Conservation (phyloP, 2,329 filamentous ascomycete genomes). For the Paraphaeosphaeria sporulosa region DNA sequence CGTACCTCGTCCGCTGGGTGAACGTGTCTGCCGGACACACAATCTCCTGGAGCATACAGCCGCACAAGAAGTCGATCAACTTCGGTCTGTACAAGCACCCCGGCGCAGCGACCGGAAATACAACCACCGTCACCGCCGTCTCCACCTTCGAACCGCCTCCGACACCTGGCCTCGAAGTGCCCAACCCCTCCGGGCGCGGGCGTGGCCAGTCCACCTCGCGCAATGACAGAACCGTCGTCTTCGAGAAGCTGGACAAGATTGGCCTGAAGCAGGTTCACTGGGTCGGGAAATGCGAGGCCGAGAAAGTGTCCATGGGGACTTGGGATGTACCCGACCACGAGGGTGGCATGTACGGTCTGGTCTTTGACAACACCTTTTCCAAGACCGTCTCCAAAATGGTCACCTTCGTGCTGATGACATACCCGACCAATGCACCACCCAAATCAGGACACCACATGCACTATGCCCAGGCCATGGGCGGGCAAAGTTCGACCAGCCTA, state of each 20-base stretch:
- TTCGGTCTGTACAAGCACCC: conserved; percentile 98
- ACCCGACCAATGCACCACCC: conserved; percentile 81
- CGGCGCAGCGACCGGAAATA: conserved; percentile 67
- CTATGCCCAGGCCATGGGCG: conserved; percentile 63
- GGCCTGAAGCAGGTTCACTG: conserved; percentile 73
- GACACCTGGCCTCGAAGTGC: conserved; percentile 61
- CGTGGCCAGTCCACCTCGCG: conserved; percentile 60
- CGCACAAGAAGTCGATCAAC: conserved; percentile 98
- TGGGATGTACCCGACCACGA: conserved; percentile 78
- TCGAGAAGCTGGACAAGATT: conserved; percentile 69
- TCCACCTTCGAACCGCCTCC: conserved; percentile 40
- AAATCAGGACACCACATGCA: conserved; percentile 76
- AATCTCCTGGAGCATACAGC: conserved; percentile 96
- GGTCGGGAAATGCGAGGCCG: conserved; percentile 94
- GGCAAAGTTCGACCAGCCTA: conserved; percentile 48
- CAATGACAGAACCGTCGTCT: conserved; percentile 75
- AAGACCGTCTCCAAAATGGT: conserved; percentile 91
- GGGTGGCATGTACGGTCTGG: conserved; percentile 92
- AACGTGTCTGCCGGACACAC: conserved; percentile 89
- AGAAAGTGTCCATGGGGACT: conserved; percentile 91
- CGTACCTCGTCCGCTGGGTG: conserved; percentile 97
- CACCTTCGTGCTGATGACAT: conserved; percentile 92
- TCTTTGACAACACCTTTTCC: conserved; percentile 99
- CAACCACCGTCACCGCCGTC: conserved; percentile 47
- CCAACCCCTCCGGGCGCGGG: conserved; percentile 64